phyloP scores from a whole-genome alignment of 768 basidiomycete species.

The Thelephora ganbajun region DNA sequence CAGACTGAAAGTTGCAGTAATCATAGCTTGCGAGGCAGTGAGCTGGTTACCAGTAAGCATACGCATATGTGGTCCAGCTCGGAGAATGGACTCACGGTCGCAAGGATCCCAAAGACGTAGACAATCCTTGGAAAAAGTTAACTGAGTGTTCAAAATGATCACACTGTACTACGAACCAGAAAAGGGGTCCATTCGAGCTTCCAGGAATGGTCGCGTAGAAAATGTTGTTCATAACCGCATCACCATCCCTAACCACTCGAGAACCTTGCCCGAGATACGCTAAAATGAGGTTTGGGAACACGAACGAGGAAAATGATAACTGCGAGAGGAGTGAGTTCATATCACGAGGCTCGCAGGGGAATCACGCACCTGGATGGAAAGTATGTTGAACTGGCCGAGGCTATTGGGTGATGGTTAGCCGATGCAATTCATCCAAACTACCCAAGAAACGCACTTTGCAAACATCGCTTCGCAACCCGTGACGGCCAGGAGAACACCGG shows the following conservation, averaged over 20 bases:
- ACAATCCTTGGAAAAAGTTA: conserved; percentile 29
- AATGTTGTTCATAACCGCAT: conserved; percentile 33
- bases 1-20: conserved; percentile 51
- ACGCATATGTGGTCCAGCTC: neutral
- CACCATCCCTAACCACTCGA: conserved; percentile 37
- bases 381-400: conserved; percentile 52
- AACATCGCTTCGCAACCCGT: conserved; percentile 61
- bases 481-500: conserved; percentile 50
- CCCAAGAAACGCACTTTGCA: conserved; percentile 34
- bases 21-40: conserved; percentile 54
- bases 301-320: conserved; percentile 37
- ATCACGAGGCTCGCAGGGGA: neutral
- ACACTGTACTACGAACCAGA: conserved; percentile 29
- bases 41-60: conserved; percentile 20
- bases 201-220: conserved; percentile 61
- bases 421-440: neutral
- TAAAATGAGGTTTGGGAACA: conserved; percentile 46
- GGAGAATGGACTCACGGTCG: conserved; percentile 31
- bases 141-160: neutral
- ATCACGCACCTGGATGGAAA: conserved; percentile 35
- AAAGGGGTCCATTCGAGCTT: conserved; percentile 32
- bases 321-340: conserved; percentile 10
- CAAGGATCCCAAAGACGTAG: conserved; percentile 48
- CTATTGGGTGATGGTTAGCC: conserved; percentile 16
- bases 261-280: conserved; percentile 67